Base-by-base conservation (phyloP, 1,139 yeast genomes). In the Geotrichum australiense region DNA sequence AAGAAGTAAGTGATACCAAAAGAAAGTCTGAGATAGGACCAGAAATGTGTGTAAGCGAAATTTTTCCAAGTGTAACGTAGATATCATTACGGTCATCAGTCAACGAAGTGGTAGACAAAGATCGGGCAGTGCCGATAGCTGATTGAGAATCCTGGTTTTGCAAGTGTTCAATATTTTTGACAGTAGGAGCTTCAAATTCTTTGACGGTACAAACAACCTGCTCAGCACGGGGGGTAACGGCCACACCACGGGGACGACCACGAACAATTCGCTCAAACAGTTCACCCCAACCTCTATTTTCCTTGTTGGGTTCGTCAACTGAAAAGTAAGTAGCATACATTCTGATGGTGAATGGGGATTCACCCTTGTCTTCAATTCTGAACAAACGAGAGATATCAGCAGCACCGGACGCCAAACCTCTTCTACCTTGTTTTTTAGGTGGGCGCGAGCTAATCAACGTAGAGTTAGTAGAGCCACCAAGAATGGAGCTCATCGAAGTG, bases 371-470 rank as follows among this genome's bases (percentile, higher is more conserved):
- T 50, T 74, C 76, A 50, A 74, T 70, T 18, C 86, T 74, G 56
- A 86, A 84, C 32, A 85, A 74, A 53, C 94, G 73, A 6, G 94
- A 77, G 43, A 86, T 79, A 62, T 86, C 94, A 33, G 89, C 76
- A 14, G 82, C 93, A 60, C 96, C 96, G 3, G 89, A 89, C 32
- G 93, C 94, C 14, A 86, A 76, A 46, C 95, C 95, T 56, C 80
- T 78, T 55, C 84, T 78, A 35, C 81, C 74, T 19, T 35, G 37
- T 23, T 47, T 49, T 32, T 47, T 48, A 16, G 55, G 44, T 30
- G 41, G 45, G 14, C 41, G 45, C 31, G 45, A 16, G 37, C 40
- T 39, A 14, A 39, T 34, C 3, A 30, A 7, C 21, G 29, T 27
- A 15, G 33, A 10, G 14, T 25, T 4, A 14, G 33, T 22, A 20